Base-by-base conservation (phyloP, 148 eudicot species). In the Arctostaphylos glauca region DNA sequence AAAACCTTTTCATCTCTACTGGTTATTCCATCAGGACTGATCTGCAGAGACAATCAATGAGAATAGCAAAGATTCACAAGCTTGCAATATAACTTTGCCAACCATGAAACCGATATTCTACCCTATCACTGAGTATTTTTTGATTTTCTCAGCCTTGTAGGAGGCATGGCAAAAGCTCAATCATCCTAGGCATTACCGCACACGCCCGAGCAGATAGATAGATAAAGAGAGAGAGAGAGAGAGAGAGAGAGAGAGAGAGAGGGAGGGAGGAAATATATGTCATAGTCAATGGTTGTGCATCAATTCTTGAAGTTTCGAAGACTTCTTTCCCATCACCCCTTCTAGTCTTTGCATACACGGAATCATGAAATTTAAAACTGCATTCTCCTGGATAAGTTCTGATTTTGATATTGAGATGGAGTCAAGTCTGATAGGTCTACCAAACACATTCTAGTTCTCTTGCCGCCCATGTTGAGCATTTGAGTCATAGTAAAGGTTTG, bases 1-100 rank as follows among this genome's bases (percentile, higher is more conserved):
- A 96, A 96, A 38, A 96, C 98, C 87, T 91, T 96, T 87, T 96
- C 98, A 55, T 96, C 98, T 84, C 99, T 88, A 47, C 78, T 72
- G 74, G 90, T 77, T 74, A 96, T 72, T 43, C 99, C 99, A 66
- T 92, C 94, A 83, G 98, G 93, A 85, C 93, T 93, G 64, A 94
- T 89, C 99, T 96, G 97, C 85, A 84, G 2, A 16, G 18, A 53
- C 48, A 23, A 43, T 14, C 5, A 31, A 64, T 47, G 59, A 31
- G 55, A 19, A 46, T 6, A 19, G 7, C 18, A 31, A 64, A 38
- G 5, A 58, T 54, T 6, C 3, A 10, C 15, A 48, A 50, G 4
- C 3, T 60, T 64, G 3, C 9, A 23, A 15, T 46, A 25, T 56
- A 56, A 44, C 25, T 43, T 44, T 10, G 3, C 9, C 38, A 58